Base-by-base conservation (phyloP, 768 basidiomycete species). In the Suillus discolor region DNA sequence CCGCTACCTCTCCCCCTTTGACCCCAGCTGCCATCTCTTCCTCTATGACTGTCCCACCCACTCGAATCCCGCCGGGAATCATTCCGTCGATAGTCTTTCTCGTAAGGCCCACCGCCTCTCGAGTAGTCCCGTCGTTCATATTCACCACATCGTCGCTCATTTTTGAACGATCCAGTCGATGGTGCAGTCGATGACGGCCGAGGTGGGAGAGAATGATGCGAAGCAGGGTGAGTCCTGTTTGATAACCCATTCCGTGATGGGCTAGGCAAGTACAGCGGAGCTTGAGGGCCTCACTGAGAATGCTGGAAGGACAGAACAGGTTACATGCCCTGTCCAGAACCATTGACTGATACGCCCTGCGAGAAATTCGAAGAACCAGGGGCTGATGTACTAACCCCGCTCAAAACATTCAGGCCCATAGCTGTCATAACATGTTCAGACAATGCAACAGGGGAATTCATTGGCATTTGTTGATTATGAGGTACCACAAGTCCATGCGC, bases 31-130 rank as follows among this genome's bases (percentile, higher is more conserved):
- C 39, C 59, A 54, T 67, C 57, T 12, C 7, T 49, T 60, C 69
- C 68, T 13, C 64, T 59, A 25, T 62, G 51, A n/a, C 61, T 63
- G 51, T 68, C 71, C 25, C 65, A 28, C 54, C 54, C 57, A 2
- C 42, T 62, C 20, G 67, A 53, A 45, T 63, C 34, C 36, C 71
- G 68, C 42, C 71, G 64, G 16, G 74, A 65, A 23, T 76, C 74
- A 36, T 61, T 60, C 59, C 31, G 65, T 38, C 70, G 70, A 63
- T 60, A 28, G 12, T 70, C 68, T 18, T 47, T 63, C 60, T 25
- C 39, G 15, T 75, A 64, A 31, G 70, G 41, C 16, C 61, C 64
- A 16, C 25, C 7, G 20, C 69, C 72, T 60, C 25, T 39, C 12
- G 59, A 28, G 23, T 42, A 42, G 31, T 34, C 64, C 25, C 64